Conservation (phyloP, 2,329 filamentous ascomycete genomes). For the Cytospora piceae region DNA sequence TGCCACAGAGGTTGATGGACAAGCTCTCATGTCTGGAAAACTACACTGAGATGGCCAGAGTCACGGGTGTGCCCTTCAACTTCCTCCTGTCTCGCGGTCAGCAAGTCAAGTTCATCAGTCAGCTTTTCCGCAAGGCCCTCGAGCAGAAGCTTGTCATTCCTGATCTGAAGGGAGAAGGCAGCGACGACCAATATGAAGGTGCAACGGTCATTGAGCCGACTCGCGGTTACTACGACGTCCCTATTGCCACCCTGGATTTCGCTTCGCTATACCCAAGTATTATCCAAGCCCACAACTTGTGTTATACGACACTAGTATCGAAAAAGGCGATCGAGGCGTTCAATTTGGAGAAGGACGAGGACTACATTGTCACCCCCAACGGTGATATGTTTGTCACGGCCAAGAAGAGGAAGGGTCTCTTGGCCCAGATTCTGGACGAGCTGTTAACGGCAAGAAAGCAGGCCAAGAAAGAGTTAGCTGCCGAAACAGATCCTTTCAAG, state of each 20-base stretch:
- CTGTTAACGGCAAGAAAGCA: conserved; percentile 88
- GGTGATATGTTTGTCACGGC: conserved; percentile 89
- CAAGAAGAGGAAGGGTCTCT: conserved; percentile 86
- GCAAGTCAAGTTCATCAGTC: conserved; percentile 97
- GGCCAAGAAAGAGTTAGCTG: conserved; percentile 85
- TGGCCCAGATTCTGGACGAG: conserved; percentile 96
- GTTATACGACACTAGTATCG: conserved; percentile 91
- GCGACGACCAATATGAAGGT: conserved; percentile 93
- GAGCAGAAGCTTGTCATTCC: conserved; percentile 95
- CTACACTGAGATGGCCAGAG: conserved; percentile 99
- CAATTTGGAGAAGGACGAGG: conserved; percentile 80
- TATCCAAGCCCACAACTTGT: conserved; percentile 97
- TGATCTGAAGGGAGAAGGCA: conserved; percentile 71
- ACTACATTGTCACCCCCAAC: conserved; percentile 96
- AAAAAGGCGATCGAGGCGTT: conserved; percentile 77
- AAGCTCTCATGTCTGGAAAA: conserved; percentile 99
- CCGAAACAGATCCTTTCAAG: conserved; percentile 94
- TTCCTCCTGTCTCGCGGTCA: conserved; percentile 89
- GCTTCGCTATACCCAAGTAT: conserved; percentile 98
- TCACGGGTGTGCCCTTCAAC: conserved; percentile 97
- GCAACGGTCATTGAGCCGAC: conserved; percentile 97
- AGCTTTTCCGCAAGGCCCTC: conserved; percentile 91
- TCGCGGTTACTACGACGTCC: conserved; percentile 91
- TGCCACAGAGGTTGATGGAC: conserved; percentile 93
- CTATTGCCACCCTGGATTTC: conserved; percentile 96